These are phyloP conservation scores for Vitis vinifera DNA, from an alignment of 164 flowering plant species.

Conservation along the genomic window ASM3070453v1 NC_081821.1:8498501-8499000, in stretches of 20 bases:
- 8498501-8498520: constrained; percentile 87
- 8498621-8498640: constrained; percentile 24
- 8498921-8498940: constrained; percentile 65
- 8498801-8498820: constrained; percentile 27
- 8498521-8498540: constrained; percentile 91
- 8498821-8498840: constrained; percentile 14
- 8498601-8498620: constrained; percentile 66
- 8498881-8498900: constrained; percentile 49
- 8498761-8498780: constrained; percentile 73
- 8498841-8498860: constrained; percentile 47
- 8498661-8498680: constrained; percentile 30
- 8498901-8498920: constrained; percentile 60
- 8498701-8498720: constrained; percentile 40
- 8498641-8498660: constrained; percentile 13
- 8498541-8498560: constrained; percentile 94
- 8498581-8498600: constrained; percentile 80
- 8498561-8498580: constrained; percentile 54
- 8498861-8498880: constrained; percentile 51
- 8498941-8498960: constrained; percentile 24
- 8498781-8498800: constrained; percentile 53
- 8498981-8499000: background rate
- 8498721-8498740: constrained; percentile 65
- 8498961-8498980: constrained; percentile 7
- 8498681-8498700: constrained; percentile 26
- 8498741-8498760: constrained; percentile 71